Evolutionary conservation across 192 early-diverging fungal species (phyloP).

Genomic region (Rhizophagus clarus): DNA sequence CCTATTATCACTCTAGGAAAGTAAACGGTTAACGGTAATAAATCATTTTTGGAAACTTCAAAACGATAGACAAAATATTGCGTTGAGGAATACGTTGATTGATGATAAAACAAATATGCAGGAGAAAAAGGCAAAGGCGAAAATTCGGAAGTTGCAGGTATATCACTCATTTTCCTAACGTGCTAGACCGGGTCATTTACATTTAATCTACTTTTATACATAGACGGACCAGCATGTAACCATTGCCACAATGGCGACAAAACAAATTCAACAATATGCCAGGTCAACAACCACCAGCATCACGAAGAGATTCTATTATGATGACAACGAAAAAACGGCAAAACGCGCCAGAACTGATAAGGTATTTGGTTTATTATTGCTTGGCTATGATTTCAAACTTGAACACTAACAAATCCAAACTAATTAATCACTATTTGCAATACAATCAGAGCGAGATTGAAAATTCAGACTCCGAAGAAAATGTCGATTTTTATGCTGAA

Average conservation of each 20-base stretch:
- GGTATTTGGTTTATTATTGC: no score
- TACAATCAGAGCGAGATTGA: no score
- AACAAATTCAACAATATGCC: slow-evolving; percentile 32
- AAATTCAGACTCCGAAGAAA: no score
- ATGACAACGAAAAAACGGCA: no score
- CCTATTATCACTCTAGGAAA: slow-evolving; percentile 10
- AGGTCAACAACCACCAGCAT: slow-evolving; percentile 14
- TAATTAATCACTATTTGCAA: no score
- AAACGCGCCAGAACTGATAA: no score
- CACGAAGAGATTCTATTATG: slow-evolving; percentile 20
- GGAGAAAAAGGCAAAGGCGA: slow-evolving; percentile 16
- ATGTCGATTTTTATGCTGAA: no score
- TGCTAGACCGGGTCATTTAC: slow-evolving; percentile 22
- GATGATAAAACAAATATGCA: background rate
- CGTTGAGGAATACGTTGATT: background rate
- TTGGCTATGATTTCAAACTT: no score
- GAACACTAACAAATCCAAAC: no score
- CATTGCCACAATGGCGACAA: slow-evolving; percentile 17
- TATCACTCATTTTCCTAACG: slow-evolving; percentile 21
- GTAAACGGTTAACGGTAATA: slow-evolving; percentile 13
- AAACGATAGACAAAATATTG: slow-evolving; percentile 30
- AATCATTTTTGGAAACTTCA: slow-evolving; percentile 27
- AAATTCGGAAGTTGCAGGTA: slow-evolving; percentile 31
- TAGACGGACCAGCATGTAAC: slow-evolving; percentile 9
- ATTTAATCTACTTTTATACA: slow-evolving; percentile 22